Conservation (phyloP, 1,139 yeast species). For the Sugiyamaella castrensis region DNA sequence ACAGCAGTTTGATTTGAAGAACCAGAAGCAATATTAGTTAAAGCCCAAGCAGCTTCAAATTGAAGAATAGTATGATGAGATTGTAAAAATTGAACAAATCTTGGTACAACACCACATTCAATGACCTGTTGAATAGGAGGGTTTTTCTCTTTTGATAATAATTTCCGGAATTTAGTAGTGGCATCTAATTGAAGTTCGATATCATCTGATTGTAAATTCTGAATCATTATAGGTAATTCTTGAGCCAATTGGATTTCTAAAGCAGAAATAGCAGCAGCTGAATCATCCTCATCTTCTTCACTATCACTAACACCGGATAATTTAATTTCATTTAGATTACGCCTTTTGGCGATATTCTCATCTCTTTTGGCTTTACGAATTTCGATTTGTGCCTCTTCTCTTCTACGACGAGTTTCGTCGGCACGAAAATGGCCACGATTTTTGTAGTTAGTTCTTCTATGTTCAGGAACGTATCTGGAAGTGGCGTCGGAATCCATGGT, state of each 20-base stretch:
- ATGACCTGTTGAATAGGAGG: constrained; percentile 98
- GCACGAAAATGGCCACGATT: constrained; percentile 92
- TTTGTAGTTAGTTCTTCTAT: constrained; percentile 94
- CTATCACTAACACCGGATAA: constrained; percentile 47
- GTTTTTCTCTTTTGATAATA: constrained; percentile 87
- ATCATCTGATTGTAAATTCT: constrained; percentile 71
- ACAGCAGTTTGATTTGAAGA: constrained; percentile 82
- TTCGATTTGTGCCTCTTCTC: constrained; percentile 97
- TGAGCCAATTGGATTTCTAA: constrained; percentile 42
- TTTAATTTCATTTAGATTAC: constrained; percentile 58
- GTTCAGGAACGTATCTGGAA: constrained; percentile 89
- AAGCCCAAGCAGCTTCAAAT: constrained; percentile 98
- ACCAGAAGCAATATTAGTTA: constrained; percentile 98
- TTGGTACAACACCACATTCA: constrained; percentile 88
- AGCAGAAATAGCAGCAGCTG: constrained; percentile 8
- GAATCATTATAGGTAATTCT: constrained; percentile 84
- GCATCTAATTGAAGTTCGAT: constrained; percentile 83
- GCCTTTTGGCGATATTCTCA: constrained; percentile 88
- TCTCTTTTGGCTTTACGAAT: constrained; percentile 95
- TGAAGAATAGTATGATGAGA: constrained; percentile 81
- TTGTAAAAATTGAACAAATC: constrained; percentile 80
- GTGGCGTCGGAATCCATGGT: constrained; percentile 77
- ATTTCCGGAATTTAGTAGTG: constrained; percentile 89
- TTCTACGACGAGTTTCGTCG: constrained; percentile 95
- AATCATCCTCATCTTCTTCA: constrained; percentile 42